Evolutionary conservation across 2,329 filamentous ascomycete genomes (phyloP), one percentile per base, ranked within the genome.

Genomic region (Stagonosporopsis tanaceti): DNA sequence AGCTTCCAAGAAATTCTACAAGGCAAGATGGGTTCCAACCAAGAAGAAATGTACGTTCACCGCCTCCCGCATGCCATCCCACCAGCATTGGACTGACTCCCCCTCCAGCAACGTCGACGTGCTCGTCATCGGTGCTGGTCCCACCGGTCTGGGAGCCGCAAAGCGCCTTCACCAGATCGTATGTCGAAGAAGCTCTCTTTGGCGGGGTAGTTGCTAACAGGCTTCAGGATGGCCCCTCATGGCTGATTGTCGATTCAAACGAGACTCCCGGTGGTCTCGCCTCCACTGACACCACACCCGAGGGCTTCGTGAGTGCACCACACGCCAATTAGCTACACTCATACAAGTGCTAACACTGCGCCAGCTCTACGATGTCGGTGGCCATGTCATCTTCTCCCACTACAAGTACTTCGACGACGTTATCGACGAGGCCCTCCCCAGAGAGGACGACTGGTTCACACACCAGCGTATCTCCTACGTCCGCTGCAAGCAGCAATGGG

Each of bases 341-440:
- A n/a, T 15, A 47, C 35, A 25, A 17, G 7, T 28, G 32, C 72
- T 75, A 56, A 76, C 61, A 15, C 6, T 44, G n/a, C 51, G 46
- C 44, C 61, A 76, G 94, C 87, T 99, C 72, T 99, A 97, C 86
- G 95, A 99, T 81, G 95, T 99, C 71, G 93, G 93, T 77, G 93
- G 93, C 71, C 93, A 97, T 81, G 93, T 97, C 81, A 97, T 97
- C 82, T 97, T 97, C 87, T 97, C 93, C 71, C 93, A 97, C 87
- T 99, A 99, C 90, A 97, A 97, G 84, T 99, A 99, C 88, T 99
- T 99, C 79, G 95, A 99, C 82, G 95, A 99, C 84, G 96, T 92
- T 84, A 89, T 99, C 77, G 87, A 98, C 78, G 95, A 99, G 85
- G 95, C 95, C 50, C 89, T 99, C 39, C 95, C 95, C 72, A 92